Percentiles rank a stretch among this genome's conserved stretches.
Conservation (phyloP, 495 filamentous ascomycete species). For the Penicillium mononematosum region DNA sequence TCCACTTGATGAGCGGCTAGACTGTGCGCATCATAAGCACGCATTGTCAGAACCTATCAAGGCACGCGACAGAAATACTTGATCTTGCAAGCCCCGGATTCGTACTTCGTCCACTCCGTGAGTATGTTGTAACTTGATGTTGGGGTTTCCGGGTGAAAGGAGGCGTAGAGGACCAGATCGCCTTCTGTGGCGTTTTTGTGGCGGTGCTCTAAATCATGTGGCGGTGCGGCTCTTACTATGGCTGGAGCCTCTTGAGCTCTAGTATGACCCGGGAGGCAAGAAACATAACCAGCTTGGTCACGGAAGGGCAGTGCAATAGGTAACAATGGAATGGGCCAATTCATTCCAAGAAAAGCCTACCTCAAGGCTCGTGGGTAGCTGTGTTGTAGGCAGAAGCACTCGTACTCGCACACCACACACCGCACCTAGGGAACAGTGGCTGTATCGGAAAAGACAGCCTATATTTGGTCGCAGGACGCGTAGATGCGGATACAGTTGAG, state of each 20-base stretch:
- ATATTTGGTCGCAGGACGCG: background rate
- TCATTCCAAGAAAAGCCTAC: background rate
- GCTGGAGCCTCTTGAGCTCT: background rate
- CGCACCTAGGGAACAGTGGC: background rate
- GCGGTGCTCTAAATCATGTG: background rate
- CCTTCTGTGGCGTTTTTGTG: background rate
- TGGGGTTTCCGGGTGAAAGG: background rate
- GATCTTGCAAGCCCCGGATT: background rate
- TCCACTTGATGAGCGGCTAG: slow-evolving; percentile 5
- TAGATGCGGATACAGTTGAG: too few species aligned
- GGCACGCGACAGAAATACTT: background rate
- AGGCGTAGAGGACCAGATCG: background rate
- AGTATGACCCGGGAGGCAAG: background rate
- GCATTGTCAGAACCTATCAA: background rate
- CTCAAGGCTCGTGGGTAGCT: background rate
- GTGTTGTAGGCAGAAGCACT: background rate
- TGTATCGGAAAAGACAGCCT: background rate
- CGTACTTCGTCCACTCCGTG: background rate
- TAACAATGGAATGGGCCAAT: background rate
- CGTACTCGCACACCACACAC: background rate
- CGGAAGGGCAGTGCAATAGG: background rate
- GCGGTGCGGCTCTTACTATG: background rate
- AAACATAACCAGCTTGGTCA: background rate
- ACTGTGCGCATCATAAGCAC: background rate
- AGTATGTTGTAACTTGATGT: background rate